Conservation (phyloP, 2,329 filamentous ascomycete genomes). For the Epichloe gansuensis region DNA sequence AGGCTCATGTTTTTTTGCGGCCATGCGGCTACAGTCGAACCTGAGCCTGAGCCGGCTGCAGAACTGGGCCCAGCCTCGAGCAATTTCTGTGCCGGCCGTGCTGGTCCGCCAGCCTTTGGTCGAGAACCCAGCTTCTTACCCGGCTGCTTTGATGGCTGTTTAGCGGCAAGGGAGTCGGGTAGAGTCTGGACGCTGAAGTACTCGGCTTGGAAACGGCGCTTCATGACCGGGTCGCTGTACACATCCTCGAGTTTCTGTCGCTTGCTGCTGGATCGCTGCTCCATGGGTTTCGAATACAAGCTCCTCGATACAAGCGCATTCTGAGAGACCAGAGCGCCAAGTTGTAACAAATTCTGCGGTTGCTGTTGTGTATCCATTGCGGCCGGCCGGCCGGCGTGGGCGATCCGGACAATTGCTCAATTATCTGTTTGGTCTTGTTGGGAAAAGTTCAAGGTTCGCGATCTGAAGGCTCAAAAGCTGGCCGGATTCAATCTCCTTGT, state of each 20-base stretch:
- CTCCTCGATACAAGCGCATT: constrained; percentile 22
- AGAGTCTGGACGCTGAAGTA: constrained; percentile 68
- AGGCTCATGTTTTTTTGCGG: constrained; percentile 19
- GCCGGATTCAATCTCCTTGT: no score
- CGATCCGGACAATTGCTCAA: not conserved
- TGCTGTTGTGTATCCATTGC: constrained; percentile 22
- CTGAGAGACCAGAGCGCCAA: constrained; percentile 21
- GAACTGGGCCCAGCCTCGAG: constrained; percentile 20
- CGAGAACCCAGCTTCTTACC: constrained; percentile 15
- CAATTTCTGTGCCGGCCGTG: constrained; percentile 27
- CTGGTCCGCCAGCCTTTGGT: constrained; percentile 32
- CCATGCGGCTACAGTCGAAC: not conserved
- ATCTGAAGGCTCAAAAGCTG: not conserved
- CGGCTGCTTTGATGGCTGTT: constrained; percentile 45
- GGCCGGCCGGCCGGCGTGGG: not conserved
- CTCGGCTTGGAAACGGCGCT: constrained; percentile 51
- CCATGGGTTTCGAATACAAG: constrained; percentile 18
- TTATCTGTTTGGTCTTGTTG: not conserved
- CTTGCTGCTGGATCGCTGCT: constrained; percentile 18
- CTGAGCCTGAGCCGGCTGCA: not conserved
- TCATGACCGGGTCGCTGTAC: constrained; percentile 21
- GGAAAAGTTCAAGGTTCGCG: constrained; percentile 7
- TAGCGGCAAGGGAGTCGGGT: constrained; percentile 64
- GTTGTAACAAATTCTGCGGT: constrained; percentile 20
- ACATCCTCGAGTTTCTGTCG: constrained; percentile 26